A percentile compares a stretch with the other conserved stretches of the same genome.
These are phyloP conservation scores for Flaveria bidentis DNA, from an alignment of 129 eudicot genomes.

Conservation along the genomic window DNA sequence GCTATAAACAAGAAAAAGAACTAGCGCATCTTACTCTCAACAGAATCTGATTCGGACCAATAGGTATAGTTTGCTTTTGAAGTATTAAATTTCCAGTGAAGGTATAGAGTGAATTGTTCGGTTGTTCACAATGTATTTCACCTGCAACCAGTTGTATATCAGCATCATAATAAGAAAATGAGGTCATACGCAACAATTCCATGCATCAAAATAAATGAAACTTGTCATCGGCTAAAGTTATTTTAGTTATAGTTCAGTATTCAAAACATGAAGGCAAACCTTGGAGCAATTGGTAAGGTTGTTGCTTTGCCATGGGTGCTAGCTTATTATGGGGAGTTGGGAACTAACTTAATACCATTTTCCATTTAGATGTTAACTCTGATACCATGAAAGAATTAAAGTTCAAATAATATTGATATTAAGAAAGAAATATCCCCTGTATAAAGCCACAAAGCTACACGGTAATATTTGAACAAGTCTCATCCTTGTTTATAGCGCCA, in stretches of 20 bases:
- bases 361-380: background rate
- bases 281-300: background rate
- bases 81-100: conserved; percentile 92
- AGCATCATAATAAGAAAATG: conserved; percentile 17
- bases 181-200: background rate
- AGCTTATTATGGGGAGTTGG: background rate
- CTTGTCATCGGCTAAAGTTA: background rate
- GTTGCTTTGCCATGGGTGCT: conserved; percentile 2
- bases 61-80: conserved; percentile 88
- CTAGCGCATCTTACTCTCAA: conserved; percentile 58
- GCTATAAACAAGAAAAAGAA: background rate
- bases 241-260: background rate
- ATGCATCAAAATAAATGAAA: conserved; percentile 6
- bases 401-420: background rate
- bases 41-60: conserved; percentile 91
- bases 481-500: no score
- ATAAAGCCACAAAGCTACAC: no score
- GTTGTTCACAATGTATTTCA: conserved; percentile 98
- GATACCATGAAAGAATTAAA: background rate
- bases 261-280: background rate
- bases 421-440: no score
- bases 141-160: conserved; percentile 55
- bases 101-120: conserved; percentile 94
- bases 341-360: background rate
- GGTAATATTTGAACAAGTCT: no score